Percentiles rank a stretch among this genome's conserved stretches.
These are phyloP conservation scores for Torrubiella hemipterigena DNA, from an alignment of 2,329 filamentous ascomycete genomes.

Conservation along the genomic window DNA sequence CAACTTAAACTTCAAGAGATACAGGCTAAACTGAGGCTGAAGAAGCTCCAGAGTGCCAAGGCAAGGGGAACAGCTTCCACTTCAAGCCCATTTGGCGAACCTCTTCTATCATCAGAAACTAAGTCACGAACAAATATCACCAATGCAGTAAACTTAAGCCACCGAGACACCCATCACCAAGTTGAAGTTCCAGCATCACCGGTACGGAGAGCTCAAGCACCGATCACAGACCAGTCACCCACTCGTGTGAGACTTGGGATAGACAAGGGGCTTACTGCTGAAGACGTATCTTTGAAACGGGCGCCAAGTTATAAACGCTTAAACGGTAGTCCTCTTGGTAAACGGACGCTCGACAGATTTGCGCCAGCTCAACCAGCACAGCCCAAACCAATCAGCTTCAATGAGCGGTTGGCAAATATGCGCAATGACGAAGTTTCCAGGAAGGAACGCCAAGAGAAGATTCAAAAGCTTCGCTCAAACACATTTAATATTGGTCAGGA, in stretches of 20 bases:
- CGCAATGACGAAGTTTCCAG: constrained; percentile 41
- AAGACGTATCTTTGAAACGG: constrained; percentile 74
- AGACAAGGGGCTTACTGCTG: constrained; percentile 71
- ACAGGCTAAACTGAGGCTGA: constrained; percentile 75
- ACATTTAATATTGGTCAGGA: constrained; percentile 45
- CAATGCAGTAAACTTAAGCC: constrained; percentile 9
- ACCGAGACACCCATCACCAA: constrained; percentile 2
- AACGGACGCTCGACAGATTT: not conserved
- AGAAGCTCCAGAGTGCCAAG: constrained; percentile 60
- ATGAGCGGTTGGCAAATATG: constrained; percentile 69
- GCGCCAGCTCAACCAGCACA: constrained; percentile 12
- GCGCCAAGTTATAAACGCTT: constrained; percentile 37
- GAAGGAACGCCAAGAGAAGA: constrained; percentile 37
- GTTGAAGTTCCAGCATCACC: constrained; percentile 69
- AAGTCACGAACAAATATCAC: no score
- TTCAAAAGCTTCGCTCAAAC: constrained; percentile 39
- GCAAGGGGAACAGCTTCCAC: no score
- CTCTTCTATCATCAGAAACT: no score
- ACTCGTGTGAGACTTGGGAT: constrained; percentile 74
- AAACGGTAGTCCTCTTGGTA: constrained; percentile 1
- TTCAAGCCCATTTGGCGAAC: no score
- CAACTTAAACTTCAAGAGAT: constrained; percentile 81
- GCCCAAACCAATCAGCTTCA: constrained; percentile 52
- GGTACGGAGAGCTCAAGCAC: constrained; percentile 45
- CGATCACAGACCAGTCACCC: constrained; percentile 56